Base-by-base conservation (phyloP, 169 alveolate species). In the Neospora caninum region DNA sequence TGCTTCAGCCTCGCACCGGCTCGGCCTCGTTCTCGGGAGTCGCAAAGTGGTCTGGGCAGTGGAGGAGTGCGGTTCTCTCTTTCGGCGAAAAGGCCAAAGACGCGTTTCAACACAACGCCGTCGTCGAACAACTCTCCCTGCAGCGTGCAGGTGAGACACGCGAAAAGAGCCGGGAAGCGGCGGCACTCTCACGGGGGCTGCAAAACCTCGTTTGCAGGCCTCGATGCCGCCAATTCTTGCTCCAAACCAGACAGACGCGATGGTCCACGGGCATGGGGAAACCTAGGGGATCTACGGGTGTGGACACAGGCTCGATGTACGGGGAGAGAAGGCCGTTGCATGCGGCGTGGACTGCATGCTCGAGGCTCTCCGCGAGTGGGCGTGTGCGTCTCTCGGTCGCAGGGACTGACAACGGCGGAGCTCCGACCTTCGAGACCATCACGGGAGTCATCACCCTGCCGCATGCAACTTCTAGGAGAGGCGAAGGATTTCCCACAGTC, bases 21-120 rank as follows among this genome's bases (percentile, higher is more conserved):
- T n/a, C n/a, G n/a, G n/a, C n/a, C 22, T 49, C 13, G 58, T 1
- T 13, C 27, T 73, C 49, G 39, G 45, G 84, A 13, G 42, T 31
- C 43, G 45, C 49, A 1, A 4, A 13, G 16, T 73, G 84, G 45
- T n/a, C 25, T 1, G 42, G 84, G 16, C 84, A 36, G 27, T 34
- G 84, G 45, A 18, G 84, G 16, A 36, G 16, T 2, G 84, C 84
- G 27, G 42, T 36, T 9, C 41, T 18, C 41, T 73, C 49, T n/a
- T 73, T 73, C 84, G 42, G 84, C 45, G 84, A 73, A 20, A 73
- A 73, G 42, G 84, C 84, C 43, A 73, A 73, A 43, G 84, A 73
- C 84, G 84, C 84, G 18, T 10, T 73, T 2, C 84, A 73, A n/a
- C 39, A 36, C 84, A 73, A n/a, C 84, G n/a, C 49, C 43, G 84